phyloP scores from a whole-genome alignment of 2,329 filamentous ascomycete genomes.

The Venturia carpophila region DNA sequence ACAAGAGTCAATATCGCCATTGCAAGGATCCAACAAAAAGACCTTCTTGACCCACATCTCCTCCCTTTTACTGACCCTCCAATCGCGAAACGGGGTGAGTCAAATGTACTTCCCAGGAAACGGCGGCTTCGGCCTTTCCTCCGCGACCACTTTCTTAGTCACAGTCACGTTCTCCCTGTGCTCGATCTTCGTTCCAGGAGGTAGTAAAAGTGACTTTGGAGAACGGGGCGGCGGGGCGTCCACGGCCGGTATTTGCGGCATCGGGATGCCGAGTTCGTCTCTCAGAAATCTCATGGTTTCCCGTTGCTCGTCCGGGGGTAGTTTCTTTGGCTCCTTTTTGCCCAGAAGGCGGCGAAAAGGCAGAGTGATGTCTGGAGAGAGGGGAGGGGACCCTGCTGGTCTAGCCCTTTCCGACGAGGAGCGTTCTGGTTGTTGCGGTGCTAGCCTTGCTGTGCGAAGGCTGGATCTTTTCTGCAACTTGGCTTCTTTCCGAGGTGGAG shows the following conservation, averaged over 20 bases:
- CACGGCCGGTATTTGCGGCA: neutral
- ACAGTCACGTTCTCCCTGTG: neutral
- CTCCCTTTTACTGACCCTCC: neutral
- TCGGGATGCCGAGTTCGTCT: neutral
- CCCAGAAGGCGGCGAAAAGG: neutral
- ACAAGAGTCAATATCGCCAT: neutral
- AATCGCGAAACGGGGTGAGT: neutral
- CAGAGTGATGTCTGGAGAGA: neutral
- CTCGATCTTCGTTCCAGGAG: neutral
- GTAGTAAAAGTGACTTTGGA: neutral
- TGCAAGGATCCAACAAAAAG: neutral
- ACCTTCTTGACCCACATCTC: too few species aligned
- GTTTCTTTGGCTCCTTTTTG: neutral
- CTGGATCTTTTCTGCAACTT: neutral
- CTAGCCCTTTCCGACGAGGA: neutral
- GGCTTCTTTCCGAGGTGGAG: neutral
- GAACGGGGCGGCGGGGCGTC: neutral
- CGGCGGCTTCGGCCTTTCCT: neutral
- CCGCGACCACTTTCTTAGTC: neutral
- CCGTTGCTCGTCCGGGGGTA: neutral
- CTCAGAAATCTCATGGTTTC: neutral
- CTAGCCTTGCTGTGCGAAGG: neutral
- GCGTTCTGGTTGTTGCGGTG: neutral
- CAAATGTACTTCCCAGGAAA: conserved; percentile 2
- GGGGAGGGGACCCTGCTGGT: neutral